Evolutionary conservation across 1,284 basidiomycete genomes (phyloP), one percentile per base, ranked within the genome.

Genomic region (Meira miltonrushii): DNA sequence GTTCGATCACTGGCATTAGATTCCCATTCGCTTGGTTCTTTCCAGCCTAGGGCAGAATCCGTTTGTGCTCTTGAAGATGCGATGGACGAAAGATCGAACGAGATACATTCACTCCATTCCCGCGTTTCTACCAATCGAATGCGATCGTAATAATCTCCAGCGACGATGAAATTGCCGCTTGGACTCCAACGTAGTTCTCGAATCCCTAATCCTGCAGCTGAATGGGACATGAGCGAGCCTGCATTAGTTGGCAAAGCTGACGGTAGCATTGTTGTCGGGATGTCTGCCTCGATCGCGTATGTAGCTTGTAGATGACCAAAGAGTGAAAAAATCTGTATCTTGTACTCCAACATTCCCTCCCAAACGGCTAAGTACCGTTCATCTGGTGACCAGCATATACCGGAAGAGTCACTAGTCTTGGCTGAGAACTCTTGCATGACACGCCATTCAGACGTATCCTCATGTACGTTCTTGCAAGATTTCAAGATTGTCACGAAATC

Each of bases 291-390:
- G 28, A 53, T 41, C 28, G 17, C 17, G 38, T 33, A 53, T 17
- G 17, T 53, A 17, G 50, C 17, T 39, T 41, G 50, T 53, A 41
- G 37, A 38, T 38, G 50, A 5, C 50, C 50, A 41, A 53, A 33
- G 6, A 33, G 50, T 2, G 50, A 39, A 38, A 23, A 53, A 13
- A 53, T 41, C 15, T 53, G 50, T 25, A 53, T 19, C 15, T 41
- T 53, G 50, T 39, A 53, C 28, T 53, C 50, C 28, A 53, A 23
- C 8, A 25, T n/a, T n/a, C 39, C 38, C n/a, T 53, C 50, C 13
- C 50, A 15, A 25, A 53, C 50, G n/a, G 50, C 50, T 28, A 53
- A 21, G 23, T 39, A 41, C 11, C 28, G 17, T 19, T 41, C 50
- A 39, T 53, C 23, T 3, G 50, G 50, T 21, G 50, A 53, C 50